Evolutionary conservation across 2,329 filamentous ascomycete species (phyloP).

Genomic region (Fusarium napiforme): DNA sequence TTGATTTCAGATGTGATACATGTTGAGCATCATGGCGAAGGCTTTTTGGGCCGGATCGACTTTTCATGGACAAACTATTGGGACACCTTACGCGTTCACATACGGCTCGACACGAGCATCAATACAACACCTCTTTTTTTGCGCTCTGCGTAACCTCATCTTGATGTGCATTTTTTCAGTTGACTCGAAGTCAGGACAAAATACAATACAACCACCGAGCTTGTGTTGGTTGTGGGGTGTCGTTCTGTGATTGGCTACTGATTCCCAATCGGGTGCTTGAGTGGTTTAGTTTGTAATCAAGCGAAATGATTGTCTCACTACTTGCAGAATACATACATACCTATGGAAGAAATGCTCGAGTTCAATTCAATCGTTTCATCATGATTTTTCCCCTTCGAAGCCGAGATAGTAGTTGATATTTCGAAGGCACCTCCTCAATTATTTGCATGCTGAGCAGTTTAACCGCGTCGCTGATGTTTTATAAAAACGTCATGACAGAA

Average conservation of each 20-base stretch:
- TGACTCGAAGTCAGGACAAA: neutral
- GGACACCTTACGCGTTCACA: slow-evolving; percentile 42
- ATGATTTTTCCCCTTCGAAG: neutral
- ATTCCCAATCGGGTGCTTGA: slow-evolving; percentile 25
- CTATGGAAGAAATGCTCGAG: neutral
- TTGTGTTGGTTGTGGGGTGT: slow-evolving; percentile 1
- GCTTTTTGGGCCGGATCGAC: slow-evolving; percentile 22
- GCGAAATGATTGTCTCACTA: slow-evolving; percentile 26
- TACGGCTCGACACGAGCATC: slow-evolving; percentile 39
- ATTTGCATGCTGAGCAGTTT: neutral
- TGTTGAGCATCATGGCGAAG: slow-evolving; percentile 35
- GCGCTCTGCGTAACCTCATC: slow-evolving; percentile 24
- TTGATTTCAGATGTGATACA: slow-evolving; percentile 34
- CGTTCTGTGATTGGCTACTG: slow-evolving; percentile 13
- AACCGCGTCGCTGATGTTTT: neutral
- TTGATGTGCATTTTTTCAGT: neutral
- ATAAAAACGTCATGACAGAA: neutral
- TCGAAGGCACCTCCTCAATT: neutral
- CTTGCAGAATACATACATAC: neutral
- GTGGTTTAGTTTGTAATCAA: slow-evolving; percentile 8
- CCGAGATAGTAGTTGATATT: neutral
- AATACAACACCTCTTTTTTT: slow-evolving; percentile 44
- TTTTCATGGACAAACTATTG: slow-evolving; percentile 45
- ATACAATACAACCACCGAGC: neutral
- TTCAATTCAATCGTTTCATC: neutral